A percentile compares a stretch with the other conserved stretches of the same genome.
Evolutionary conservation across 2,329 filamentous ascomycete species (phyloP).

Genomic region (Aspergillus eucalypticola): DNA sequence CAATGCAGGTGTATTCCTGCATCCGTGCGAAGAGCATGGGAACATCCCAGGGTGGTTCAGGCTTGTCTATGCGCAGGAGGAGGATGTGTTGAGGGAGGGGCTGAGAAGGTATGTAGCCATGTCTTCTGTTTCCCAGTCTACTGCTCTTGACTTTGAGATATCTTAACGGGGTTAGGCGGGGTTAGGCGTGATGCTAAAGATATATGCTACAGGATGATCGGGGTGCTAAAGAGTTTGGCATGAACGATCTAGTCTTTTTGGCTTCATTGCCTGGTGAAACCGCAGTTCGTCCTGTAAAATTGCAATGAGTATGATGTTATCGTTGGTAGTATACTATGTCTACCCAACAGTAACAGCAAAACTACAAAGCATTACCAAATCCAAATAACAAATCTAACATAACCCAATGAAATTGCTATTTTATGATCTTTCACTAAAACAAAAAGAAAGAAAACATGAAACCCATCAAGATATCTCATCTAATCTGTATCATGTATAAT

Average conservation of each 20-base stretch:
- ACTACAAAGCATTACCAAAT: neutral
- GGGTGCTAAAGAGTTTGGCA: neutral
- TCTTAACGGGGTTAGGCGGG: neutral
- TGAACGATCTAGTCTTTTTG: too few species aligned
- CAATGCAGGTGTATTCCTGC: constrained; percentile 53
- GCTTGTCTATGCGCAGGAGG: constrained; percentile 51
- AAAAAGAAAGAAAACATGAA: neutral
- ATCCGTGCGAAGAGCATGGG: constrained; percentile 49
- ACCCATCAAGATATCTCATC: neutral
- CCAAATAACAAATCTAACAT: constrained; percentile 1
- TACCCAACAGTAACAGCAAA: too few species aligned
- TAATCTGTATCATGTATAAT: neutral
- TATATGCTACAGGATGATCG: neutral
- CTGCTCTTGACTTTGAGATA: too few species aligned
- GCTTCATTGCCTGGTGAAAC: too few species aligned
- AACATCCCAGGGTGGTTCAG: constrained; percentile 56
- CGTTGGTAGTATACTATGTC: too few species aligned
- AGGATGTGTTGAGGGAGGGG: constrained; percentile 38
- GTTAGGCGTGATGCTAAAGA: neutral
- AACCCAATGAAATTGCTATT: constrained; percentile 11
- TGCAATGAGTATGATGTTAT: neutral
- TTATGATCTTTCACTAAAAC: constrained; percentile 6
- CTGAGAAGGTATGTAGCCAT: constrained; percentile 26
- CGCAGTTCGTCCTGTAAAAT: too few species aligned
- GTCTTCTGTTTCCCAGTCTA: too few species aligned